Conservation (phyloP, 345 rosid genomes). For the Eucalyptus erythrocorys region DNA sequence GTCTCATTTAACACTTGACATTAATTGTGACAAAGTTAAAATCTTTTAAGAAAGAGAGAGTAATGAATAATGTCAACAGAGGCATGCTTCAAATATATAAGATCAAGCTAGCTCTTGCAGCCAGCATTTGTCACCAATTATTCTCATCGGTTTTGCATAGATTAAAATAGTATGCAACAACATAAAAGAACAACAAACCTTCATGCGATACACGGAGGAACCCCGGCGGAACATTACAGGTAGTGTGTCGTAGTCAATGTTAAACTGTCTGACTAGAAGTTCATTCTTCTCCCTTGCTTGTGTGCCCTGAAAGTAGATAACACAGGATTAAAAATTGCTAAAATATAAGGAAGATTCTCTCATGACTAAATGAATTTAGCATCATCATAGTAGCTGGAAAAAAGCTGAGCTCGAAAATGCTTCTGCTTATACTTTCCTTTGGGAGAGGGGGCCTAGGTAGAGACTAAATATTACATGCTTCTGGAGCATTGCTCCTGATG, state of each 20-base stretch:
- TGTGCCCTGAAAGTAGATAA: conserved; percentile 46
- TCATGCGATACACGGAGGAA: conserved; percentile 45
- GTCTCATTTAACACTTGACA: neutral
- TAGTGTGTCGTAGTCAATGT: conserved; percentile 50
- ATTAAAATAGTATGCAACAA: neutral
- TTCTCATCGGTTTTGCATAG: neutral
- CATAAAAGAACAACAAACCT: conserved; percentile 8
- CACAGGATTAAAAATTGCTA: neutral
- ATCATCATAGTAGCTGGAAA: neutral
- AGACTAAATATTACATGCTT: neutral
- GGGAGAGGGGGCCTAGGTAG: neutral
- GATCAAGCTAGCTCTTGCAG: neutral
- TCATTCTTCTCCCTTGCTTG: conserved; percentile 67
- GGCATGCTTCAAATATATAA: neutral
- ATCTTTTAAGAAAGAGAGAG: neutral
- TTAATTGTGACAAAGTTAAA: neutral
- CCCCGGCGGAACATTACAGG: conserved; percentile 65
- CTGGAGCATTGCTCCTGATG: neutral
- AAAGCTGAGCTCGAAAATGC: neutral
- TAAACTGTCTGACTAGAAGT: conserved; percentile 48
- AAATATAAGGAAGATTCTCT: neutral
- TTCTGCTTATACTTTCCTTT: neutral
- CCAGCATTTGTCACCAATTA: neutral
- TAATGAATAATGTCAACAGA: neutral
- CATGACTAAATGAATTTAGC: neutral